Conservation (phyloP, 2,329 filamentous ascomycete species). For the Phaeophleospora eucalypticola region DNA sequence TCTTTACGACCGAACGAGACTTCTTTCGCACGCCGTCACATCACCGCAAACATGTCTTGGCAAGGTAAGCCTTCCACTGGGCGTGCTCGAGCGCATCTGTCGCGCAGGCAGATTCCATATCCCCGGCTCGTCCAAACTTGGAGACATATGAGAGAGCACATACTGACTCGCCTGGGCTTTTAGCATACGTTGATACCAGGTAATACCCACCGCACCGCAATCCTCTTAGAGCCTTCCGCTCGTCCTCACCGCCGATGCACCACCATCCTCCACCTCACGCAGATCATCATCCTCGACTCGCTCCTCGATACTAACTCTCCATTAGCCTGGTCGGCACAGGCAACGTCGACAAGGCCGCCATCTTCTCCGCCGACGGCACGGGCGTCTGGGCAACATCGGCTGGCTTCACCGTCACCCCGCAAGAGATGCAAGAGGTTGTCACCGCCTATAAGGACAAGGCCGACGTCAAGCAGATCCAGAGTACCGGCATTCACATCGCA, state of each 20-base stretch:
- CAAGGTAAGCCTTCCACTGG: conserved; percentile 57
- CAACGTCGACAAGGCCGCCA: conserved; percentile 78
- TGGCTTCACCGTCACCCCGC: conserved; percentile 66
- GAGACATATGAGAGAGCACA: too few species aligned
- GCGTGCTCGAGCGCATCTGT: conserved; percentile 9
- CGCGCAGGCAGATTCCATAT: not conserved
- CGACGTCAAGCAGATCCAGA: conserved; percentile 60
- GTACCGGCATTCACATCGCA: conserved; percentile 69
- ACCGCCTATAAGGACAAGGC: conserved; percentile 51
- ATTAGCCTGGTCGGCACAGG: conserved; percentile 78
- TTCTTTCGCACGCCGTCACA: not conserved
- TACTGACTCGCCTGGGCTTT: too few species aligned
- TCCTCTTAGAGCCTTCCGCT: too few species aligned
- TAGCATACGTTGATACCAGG: conserved; percentile 62
- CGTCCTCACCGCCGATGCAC: conserved; percentile 6
- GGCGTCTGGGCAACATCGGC: conserved; percentile 70
- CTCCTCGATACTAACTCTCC: too few species aligned
- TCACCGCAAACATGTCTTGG: conserved; percentile 60
- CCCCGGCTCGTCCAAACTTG: too few species aligned
- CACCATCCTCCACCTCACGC: conserved; percentile 12
- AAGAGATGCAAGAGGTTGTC: conserved; percentile 55
- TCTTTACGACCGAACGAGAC: not conserved
- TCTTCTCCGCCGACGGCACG: conserved; percentile 76
- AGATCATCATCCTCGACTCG: conserved; percentile 12
- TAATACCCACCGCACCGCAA: conserved; percentile 41